phyloP scores from a whole-genome alignment of 2,329 filamentous ascomycete genomes.

The Aspergillus ruber region DNA sequence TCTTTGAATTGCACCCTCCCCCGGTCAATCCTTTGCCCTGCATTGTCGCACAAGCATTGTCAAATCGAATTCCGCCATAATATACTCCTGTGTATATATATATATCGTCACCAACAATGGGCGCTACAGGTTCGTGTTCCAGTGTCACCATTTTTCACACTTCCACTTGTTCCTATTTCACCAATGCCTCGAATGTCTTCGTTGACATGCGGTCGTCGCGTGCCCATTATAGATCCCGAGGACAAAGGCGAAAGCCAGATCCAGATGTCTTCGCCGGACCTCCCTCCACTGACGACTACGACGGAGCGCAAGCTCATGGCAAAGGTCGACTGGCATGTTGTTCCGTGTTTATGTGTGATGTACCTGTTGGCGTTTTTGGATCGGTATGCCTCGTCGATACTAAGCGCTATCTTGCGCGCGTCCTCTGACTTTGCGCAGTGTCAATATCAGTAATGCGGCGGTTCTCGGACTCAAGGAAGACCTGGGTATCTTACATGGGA shows the following conservation, averaged over 20 bases:
- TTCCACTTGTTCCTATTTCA: background rate
- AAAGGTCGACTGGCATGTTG: constrained; percentile 64
- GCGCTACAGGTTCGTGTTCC: constrained; percentile 10
- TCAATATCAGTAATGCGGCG: constrained; percentile 74
- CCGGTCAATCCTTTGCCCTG: background rate
- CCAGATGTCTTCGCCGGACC: constrained; percentile 10
- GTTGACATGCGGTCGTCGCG: background rate
- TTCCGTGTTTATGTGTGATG: constrained; percentile 67
- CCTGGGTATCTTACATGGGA: constrained; percentile 48
- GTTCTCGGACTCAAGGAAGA: constrained; percentile 61
- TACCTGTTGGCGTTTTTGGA: constrained; percentile 65
- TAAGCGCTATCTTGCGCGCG: constrained; percentile 1
- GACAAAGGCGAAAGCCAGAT: constrained; percentile 17
- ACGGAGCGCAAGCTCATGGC: constrained; percentile 58
- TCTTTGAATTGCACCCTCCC: too few relatives aligned
- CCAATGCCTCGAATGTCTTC: background rate
- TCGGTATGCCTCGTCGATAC: constrained; percentile 24
- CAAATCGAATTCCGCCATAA: background rate
- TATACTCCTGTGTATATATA: constrained; percentile 1
- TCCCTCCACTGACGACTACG: constrained; percentile 29
- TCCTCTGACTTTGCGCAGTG: constrained; percentile 35
- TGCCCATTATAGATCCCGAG: background rate
- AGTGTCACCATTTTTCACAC: background rate
- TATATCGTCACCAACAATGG: constrained; percentile 2
- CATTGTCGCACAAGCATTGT: background rate